Conservation (phyloP, 306 rosid genomes). For the Gynostemma pentaphyllum region DNA sequence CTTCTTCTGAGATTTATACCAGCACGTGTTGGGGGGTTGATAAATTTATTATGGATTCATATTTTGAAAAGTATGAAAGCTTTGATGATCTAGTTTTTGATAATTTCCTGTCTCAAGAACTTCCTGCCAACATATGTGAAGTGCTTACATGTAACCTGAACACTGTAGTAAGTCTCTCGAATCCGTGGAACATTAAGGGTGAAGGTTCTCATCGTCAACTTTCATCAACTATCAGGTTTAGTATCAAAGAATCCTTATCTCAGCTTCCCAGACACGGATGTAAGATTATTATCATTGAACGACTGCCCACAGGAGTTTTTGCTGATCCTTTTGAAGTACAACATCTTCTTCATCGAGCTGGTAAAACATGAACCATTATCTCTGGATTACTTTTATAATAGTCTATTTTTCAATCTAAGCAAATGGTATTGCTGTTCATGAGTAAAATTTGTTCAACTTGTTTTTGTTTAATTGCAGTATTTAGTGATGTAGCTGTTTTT, state of each 20-base stretch:
- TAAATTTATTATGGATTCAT: slow-evolving; percentile 44
- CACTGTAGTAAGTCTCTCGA: slow-evolving; percentile 23
- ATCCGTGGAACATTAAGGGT: slow-evolving; percentile 43
- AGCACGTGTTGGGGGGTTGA: slow-evolving; percentile 18
- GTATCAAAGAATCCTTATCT: slow-evolving; percentile 15
- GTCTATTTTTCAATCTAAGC: not conserved
- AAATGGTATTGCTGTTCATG: not conserved
- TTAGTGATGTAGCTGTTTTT: slow-evolving; percentile 48
- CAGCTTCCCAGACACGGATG: slow-evolving; percentile 30
- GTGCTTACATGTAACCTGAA: slow-evolving; percentile 24
- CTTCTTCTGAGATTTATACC: slow-evolving; percentile 6
- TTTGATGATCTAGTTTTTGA: slow-evolving; percentile 42
- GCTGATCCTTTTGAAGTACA: slow-evolving; percentile 83
- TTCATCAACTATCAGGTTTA: slow-evolving; percentile 38
- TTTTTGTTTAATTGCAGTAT: slow-evolving; percentile 30
- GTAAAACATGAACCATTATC: slow-evolving; percentile 20
- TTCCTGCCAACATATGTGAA: slow-evolving; percentile 31
- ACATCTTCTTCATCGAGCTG: slow-evolving; percentile 63
- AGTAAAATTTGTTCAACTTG: not conserved
- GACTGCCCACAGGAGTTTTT: slow-evolving; percentile 62
- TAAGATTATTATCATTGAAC: slow-evolving; percentile 51
- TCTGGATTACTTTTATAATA: slow-evolving; percentile 9
- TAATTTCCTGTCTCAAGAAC: slow-evolving; percentile 37
- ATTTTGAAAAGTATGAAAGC: slow-evolving; percentile 27
- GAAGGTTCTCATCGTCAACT: slow-evolving; percentile 70